A percentile compares a stretch with the other conserved stretches of the same genome.
These are phyloP conservation scores for Ascodesmis nigricans DNA, from an alignment of 495 filamentous ascomycete genomes.

Conservation along the genomic window DNA sequence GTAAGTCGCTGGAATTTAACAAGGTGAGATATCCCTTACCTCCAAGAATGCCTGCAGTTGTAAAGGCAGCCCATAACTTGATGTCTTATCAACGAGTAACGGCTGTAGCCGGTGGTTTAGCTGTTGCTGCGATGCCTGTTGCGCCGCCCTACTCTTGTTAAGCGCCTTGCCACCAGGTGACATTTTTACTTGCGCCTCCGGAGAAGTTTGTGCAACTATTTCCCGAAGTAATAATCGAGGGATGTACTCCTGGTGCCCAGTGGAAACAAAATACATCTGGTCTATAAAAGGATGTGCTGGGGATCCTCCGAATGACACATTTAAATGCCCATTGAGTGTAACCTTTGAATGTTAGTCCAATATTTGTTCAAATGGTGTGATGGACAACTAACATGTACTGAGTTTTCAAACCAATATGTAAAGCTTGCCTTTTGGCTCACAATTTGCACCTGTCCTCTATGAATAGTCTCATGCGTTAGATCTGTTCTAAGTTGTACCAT, in stretches of 20 bases:
- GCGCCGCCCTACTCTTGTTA: conserved; percentile 31
- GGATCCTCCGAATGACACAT: too few species aligned
- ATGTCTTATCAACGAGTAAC: neutral
- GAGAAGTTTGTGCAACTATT: conserved; percentile 23
- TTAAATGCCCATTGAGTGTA: conserved; percentile 30
- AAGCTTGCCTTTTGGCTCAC: conserved; percentile 30
- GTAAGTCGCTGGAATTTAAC: neutral
- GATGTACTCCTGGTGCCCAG: conserved; percentile 33
- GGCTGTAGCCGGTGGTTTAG: neutral
- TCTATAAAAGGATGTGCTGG: too few species aligned
- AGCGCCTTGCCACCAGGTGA: conserved; percentile 34
- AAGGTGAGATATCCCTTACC: neutral
- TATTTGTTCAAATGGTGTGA: conserved; percentile 3
- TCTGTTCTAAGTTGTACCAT: too few species aligned
- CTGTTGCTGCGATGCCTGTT: neutral
- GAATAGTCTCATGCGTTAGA: too few species aligned
- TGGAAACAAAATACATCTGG: conserved; percentile 31
- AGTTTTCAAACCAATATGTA: conserved; percentile 37
- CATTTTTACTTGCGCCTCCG: conserved; percentile 33
- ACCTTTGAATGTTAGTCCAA: conserved; percentile 22
- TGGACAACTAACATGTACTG: conserved; percentile 28
- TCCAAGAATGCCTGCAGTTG: conserved; percentile 6
- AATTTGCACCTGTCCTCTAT: too few species aligned
- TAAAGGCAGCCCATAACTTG: conserved; percentile 3
- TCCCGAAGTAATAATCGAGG: conserved; percentile 28